Percentiles rank a stretch among this genome's conserved stretches.
Evolutionary conservation across 345 rosid genomes (phyloP).

Genomic region (Mallotus nudiflorus): DNA sequence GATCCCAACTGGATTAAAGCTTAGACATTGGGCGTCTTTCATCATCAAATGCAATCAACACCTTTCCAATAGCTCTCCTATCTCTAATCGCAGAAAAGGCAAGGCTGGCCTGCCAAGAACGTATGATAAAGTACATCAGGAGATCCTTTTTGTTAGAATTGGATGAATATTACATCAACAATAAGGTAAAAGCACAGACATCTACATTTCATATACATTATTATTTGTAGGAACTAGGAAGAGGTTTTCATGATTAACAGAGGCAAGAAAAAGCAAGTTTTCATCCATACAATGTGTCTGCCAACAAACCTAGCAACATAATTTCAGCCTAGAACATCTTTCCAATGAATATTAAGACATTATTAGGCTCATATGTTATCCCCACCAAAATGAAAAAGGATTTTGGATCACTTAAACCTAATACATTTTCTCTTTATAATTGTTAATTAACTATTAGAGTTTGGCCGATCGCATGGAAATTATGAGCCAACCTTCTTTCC

Average conservation of each 20-base stretch:
- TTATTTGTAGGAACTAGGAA: neutral
- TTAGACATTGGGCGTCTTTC: slow-evolving; percentile 45
- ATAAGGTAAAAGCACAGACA: neutral
- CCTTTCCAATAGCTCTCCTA: slow-evolving; percentile 88
- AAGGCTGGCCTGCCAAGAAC: slow-evolving; percentile 64
- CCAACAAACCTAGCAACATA: neutral
- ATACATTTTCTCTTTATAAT: too few species aligned
- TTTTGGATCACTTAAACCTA: neutral
- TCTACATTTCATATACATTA: neutral
- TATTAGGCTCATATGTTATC: neutral
- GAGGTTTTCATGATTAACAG: neutral
- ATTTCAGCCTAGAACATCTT: neutral
- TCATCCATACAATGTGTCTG: neutral
- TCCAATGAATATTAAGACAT: neutral
- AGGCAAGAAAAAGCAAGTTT: neutral
- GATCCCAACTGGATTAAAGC: slow-evolving; percentile 42
- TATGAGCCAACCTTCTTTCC: too few species aligned
- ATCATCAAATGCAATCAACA: slow-evolving; percentile 60
- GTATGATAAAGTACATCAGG: neutral
- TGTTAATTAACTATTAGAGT: too few species aligned
- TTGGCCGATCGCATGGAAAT: too few species aligned
- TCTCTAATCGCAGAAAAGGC: slow-evolving; percentile 84
- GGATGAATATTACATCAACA: neutral
- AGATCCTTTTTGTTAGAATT: too few species aligned
- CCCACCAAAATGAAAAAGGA: neutral